Conservation (phyloP, 192 early-diverging fungal species). For the Allomyces macrogynus region DNA sequence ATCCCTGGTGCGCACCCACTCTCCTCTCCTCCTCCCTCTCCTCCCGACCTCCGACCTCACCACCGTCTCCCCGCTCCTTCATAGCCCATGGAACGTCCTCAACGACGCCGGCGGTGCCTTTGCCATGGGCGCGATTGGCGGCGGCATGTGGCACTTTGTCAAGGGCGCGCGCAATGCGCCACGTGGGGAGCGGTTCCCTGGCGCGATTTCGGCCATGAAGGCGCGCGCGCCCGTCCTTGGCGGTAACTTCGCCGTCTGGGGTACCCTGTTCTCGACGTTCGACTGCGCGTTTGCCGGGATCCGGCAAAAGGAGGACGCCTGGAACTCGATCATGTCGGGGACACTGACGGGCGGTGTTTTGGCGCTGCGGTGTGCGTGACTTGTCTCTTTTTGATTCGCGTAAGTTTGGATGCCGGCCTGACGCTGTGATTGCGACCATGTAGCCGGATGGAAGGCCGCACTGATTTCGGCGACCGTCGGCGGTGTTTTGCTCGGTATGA, state of each 20-base stretch:
- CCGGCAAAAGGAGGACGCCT: conserved; percentile 96
- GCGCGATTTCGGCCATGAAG: conserved; percentile 72
- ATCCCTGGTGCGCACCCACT: not conserved
- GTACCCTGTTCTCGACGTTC: conserved; percentile 89
- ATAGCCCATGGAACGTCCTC: conserved; percentile 63
- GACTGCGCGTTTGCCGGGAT: conserved; percentile 86
- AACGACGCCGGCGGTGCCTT: conserved; percentile 74
- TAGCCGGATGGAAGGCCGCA: conserved; percentile 43
- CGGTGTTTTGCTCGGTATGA: conserved; percentile 74
- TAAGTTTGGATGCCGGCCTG: too few species aligned
- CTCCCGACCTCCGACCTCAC: not conserved
- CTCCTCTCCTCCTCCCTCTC: not conserved
- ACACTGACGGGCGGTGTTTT: conserved; percentile 86
- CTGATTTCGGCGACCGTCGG: conserved; percentile 74
- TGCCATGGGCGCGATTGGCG: conserved; percentile 89
- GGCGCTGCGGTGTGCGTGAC: conserved; percentile 63
- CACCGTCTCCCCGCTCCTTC: not conserved
- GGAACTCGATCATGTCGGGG: conserved; percentile 91
- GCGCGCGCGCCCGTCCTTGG: conserved; percentile 82
- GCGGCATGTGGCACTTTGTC: conserved; percentile 89
- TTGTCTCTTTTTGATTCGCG: conserved; percentile 7
- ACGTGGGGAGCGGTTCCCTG: conserved; percentile 74
- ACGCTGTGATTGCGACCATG: too few species aligned
- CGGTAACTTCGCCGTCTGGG: conserved; percentile 99
- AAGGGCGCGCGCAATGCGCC: conserved; percentile 98